phyloP scores from a whole-genome alignment of 2,329 filamentous ascomycete species.

The Paecilomyces niveus region DNA sequence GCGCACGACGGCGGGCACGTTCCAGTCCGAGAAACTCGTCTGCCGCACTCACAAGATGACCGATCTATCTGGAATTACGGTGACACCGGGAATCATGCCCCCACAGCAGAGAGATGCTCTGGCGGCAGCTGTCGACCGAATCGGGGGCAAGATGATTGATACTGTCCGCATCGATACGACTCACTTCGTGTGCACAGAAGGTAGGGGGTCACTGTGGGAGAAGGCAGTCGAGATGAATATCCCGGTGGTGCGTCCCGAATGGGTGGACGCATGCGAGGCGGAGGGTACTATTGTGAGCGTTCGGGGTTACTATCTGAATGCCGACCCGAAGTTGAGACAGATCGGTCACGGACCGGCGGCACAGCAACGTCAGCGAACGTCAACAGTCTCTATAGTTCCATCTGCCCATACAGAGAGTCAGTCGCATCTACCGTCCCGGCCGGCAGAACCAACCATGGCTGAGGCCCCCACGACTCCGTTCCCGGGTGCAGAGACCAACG shows the following conservation, averaged over 20 bases:
- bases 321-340: conserved; percentile 59
- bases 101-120: conserved; percentile 65
- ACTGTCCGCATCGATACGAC: conserved; percentile 93
- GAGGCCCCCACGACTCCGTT: conserved; percentile 28
- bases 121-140: conserved; percentile 68
- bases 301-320: conserved; percentile 92
- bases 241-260: conserved; percentile 91
- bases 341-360: conserved; percentile 30
- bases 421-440: neutral
- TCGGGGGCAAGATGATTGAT: conserved; percentile 88
- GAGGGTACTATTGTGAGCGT: conserved; percentile 90
- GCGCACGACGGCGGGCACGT: conserved; percentile 83
- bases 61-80: conserved; percentile 87
- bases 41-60: conserved; percentile 98
- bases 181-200: conserved; percentile 95
- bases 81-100: conserved; percentile 83
- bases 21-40: conserved; percentile 70
- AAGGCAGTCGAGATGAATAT: conserved; percentile 98
- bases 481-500: conserved; percentile 22
- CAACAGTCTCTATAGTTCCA: neutral
- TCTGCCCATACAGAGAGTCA: neutral
- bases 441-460: conserved; percentile 1
- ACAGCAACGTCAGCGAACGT: conserved; percentile 24
- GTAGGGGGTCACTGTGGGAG: conserved; percentile 84
- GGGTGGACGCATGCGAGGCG: conserved; percentile 93